Percentiles rank a stretch among this genome's conserved stretches.
Evolutionary conservation across 78 protist species (phyloP).

Genomic region (Dictyostelium citrinum): DNA sequence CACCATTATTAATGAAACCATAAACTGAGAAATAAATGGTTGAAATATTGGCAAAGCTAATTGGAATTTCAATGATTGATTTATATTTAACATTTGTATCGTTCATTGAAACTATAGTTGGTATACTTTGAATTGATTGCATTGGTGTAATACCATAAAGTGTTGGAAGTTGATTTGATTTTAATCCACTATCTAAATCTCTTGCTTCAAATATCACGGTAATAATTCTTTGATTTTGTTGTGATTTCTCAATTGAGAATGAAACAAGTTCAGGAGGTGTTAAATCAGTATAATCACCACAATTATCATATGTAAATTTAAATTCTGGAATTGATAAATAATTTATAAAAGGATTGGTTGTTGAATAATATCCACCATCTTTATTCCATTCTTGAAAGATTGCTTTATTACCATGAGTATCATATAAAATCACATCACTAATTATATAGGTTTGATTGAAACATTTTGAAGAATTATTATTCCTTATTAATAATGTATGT

Average conservation of each 20-base stretch:
- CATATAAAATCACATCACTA: neutral
- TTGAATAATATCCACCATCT: neutral
- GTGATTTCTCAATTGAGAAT: neutral
- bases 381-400: neutral
- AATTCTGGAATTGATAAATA: neutral
- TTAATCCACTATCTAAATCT: neutral
- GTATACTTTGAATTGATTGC: neutral
- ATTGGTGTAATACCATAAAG: neutral
- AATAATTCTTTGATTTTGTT: neutral
- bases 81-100: neutral
- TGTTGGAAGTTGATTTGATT: neutral
- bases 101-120: neutral
- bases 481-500: neutral
- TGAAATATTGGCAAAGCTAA: neutral
- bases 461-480: neutral
- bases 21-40: neutral
- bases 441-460: neutral
- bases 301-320: neutral
- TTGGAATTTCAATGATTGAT: neutral
- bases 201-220: neutral
- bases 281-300: neutral
- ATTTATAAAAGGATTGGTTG: neutral
- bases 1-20: constrained; percentile 13
- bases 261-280: neutral
- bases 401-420: neutral